These are phyloP conservation scores for Aspergillus phoenicis DNA, from an alignment of 2,329 filamentous ascomycete species.

Conservation along the genomic window DNA sequence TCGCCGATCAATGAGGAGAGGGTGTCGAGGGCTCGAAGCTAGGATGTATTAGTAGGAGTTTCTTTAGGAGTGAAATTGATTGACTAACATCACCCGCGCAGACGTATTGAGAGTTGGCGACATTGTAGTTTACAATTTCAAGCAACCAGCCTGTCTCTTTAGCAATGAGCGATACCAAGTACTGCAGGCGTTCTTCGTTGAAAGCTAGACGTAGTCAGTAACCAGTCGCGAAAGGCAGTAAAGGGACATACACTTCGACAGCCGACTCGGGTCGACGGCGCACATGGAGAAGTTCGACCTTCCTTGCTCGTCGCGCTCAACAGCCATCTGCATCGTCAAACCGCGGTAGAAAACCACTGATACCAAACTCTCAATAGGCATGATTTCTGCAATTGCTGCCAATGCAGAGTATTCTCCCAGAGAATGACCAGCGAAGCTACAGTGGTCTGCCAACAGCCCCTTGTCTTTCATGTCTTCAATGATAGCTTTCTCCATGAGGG, in stretches of 20 bases:
- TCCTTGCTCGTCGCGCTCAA: slow-evolving; percentile 86
- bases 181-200: neutral
- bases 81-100: slow-evolving; percentile 57
- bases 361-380: slow-evolving; percentile 93
- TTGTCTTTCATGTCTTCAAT: slow-evolving; percentile 97
- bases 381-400: slow-evolving; percentile 88
- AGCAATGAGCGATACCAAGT: slow-evolving; percentile 60
- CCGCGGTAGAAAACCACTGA: slow-evolving; percentile 98
- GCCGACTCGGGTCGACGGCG: slow-evolving; percentile 92
- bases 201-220: neutral
- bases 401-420: slow-evolving; percentile 95
- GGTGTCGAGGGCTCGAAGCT: slow-evolving; percentile 7
- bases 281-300: slow-evolving; percentile 98
- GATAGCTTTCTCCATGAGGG: slow-evolving; percentile 96
- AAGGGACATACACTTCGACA: slow-evolving; percentile 76
- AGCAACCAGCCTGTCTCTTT: slow-evolving; percentile 89
- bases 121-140: slow-evolving; percentile 93
- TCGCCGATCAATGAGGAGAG: neutral
- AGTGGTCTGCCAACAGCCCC: slow-evolving; percentile 87
- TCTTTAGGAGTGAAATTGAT: too few relatives aligned
- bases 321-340: slow-evolving; percentile 97
- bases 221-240: too few relatives aligned
- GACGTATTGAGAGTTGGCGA: slow-evolving; percentile 66
- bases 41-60: neutral
- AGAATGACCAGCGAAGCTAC: slow-evolving; percentile 93